Evolutionary conservation across 805 yeast genomes (phyloP), one percentile per base, ranked within the genome.

Genomic region (Saturnispora galanensis): DNA sequence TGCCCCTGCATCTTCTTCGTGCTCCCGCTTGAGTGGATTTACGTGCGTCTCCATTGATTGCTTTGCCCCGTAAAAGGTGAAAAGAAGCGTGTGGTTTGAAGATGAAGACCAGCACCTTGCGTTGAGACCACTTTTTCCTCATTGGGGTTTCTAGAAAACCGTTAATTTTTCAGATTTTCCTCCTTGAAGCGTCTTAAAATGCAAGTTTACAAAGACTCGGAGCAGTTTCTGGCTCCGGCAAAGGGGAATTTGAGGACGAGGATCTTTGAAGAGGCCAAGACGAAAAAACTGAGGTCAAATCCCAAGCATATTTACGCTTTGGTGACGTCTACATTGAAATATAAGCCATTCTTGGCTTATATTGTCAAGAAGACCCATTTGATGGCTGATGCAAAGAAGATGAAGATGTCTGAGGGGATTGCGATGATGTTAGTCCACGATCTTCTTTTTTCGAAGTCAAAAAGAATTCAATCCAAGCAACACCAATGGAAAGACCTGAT

Each of bases 291-390:
- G 45, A 68, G 73, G 55, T 67, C 79, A 0, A 77, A 87, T 47
- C 95, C 97, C 1, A 85, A 84, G 55, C 96, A 90, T 57, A 65
- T 89, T 1, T 87, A 71, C 67, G 98, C 97, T 0, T 65, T 90
- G 26, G 87, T 88, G 18, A 70, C 79, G 30, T 84, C 95, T 4
- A 77, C 96, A 1, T 65, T 87, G 56, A 79, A 75, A 57, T 85
- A 80, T 61, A 78, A 77, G 53, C 79, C 77, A 11, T 78, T 76
- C 52, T 69, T 93, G 33, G 65, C 67, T 39, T 70, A 70, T 31
- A 71, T 90, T 35, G 73, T 90, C 60, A 73, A 73, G 51, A 79
- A 78, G 47, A 71, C 95, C 5, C 77, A 78, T 52, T 63, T 93
- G n/a, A 65, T 84, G 51, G 67, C 73, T 32, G 67, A 65, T 33